phyloP scores from a whole-genome alignment of 2,329 filamentous ascomycete genomes.

The Corynespora cassiicola region DNA sequence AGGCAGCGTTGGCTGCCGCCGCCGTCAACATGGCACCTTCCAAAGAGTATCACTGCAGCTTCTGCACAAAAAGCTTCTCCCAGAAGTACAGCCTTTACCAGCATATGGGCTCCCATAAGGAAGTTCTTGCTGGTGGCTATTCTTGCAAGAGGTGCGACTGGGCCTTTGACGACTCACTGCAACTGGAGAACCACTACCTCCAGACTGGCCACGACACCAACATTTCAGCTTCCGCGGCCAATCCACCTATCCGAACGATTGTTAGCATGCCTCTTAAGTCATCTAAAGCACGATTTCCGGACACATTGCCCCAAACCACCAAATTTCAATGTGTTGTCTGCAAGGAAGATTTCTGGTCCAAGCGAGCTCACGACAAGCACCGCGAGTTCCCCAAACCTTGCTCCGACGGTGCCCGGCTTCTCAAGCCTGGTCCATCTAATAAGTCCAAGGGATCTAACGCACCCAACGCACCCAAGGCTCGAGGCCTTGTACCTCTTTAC shows the following conservation, averaged over 20 bases:
- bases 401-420: slow-evolving; percentile 6
- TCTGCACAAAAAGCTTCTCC: too few species aligned
- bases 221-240: not conserved
- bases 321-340: slow-evolving; percentile 13
- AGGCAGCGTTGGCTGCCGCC: too few species aligned
- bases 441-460: slow-evolving; percentile 15
- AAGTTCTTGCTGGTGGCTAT: not conserved
- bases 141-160: too few species aligned
- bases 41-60: too few species aligned
- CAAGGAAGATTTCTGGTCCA: slow-evolving; percentile 6
- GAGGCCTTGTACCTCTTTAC: slow-evolving; percentile 3
- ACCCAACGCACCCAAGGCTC: slow-evolving; percentile 9
- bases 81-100: too few species aligned
- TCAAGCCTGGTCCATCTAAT: slow-evolving; percentile 12
- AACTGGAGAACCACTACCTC: slow-evolving; percentile 25
- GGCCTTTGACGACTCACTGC: slow-evolving; percentile 23
- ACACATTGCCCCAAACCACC: too few species aligned
- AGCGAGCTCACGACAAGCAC: slow-evolving; percentile 8
- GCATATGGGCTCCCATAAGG: too few species aligned
- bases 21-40: too few species aligned
- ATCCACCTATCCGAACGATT: not conserved
- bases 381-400: slow-evolving; percentile 13
- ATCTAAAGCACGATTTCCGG: too few species aligned
- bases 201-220: slow-evolving; percentile 21
- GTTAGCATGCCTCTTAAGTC: too few species aligned